Percentiles rank a stretch among this genome's conserved stretches.
Conservation (phyloP, 306 rosid genomes). For the Biancaea sappan region DNA sequence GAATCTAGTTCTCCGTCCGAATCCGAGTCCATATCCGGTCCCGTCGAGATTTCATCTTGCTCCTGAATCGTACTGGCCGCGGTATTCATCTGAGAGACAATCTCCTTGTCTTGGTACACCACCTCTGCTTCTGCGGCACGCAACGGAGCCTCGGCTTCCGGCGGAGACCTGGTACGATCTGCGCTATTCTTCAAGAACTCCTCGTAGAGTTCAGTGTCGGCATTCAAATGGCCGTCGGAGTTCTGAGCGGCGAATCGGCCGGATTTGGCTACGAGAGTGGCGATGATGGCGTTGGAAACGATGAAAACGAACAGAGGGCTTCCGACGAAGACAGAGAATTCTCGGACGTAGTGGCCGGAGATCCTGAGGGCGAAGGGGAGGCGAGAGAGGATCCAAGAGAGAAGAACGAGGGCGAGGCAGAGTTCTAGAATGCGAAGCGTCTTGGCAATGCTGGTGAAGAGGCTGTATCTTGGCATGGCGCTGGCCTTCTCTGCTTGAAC, state of each 20-base stretch:
- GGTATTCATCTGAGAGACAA: slow-evolving; percentile 44
- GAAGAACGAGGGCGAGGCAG: slow-evolving; percentile 33
- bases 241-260: slow-evolving; percentile 16
- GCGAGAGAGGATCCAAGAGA: slow-evolving; percentile 66
- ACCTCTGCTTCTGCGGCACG: not conserved
- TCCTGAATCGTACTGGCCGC: not conserved
- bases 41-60: slow-evolving; percentile 14
- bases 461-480: slow-evolving; percentile 37
- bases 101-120: slow-evolving; percentile 68
- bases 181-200: slow-evolving; percentile 18
- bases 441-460: slow-evolving; percentile 44
- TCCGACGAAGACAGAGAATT: slow-evolving; percentile 39
- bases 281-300: slow-evolving; percentile 73
- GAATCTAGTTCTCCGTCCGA: slow-evolving; percentile 8
- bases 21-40: not conserved
- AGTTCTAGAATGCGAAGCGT: slow-evolving; percentile 59
- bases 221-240: not conserved
- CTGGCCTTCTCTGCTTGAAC: slow-evolving; percentile 37
- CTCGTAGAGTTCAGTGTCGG: slow-evolving; percentile 35
- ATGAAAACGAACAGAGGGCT: slow-evolving; percentile 80
- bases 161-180: not conserved
- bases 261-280: slow-evolving; percentile 64
- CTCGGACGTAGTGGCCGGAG: slow-evolving; percentile 49
- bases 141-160: slow-evolving; percentile 6
- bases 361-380: slow-evolving; percentile 59